phyloP scores from a whole-genome alignment of 2,329 filamentous ascomycete genomes.

The Aureobasidium sp. region DNA sequence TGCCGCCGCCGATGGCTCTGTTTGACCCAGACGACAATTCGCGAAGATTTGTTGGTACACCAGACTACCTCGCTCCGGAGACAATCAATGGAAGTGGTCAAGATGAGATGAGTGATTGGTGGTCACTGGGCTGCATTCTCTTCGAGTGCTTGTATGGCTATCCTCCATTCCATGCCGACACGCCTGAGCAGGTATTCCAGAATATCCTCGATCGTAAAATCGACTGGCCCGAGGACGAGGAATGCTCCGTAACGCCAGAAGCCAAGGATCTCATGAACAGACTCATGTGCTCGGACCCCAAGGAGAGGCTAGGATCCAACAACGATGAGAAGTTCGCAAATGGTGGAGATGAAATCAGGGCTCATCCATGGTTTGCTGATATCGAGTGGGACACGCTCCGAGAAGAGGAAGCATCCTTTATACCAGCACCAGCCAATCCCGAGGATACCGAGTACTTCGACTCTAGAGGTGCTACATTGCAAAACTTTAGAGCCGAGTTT shows the following conservation, averaged over 20 bases:
- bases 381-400: slow-evolving; percentile 84
- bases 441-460: slow-evolving; percentile 99
- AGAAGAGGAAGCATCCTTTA: slow-evolving; percentile 94
- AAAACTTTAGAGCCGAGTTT: slow-evolving; percentile 88
- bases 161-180: slow-evolving; percentile 84
- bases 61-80: slow-evolving; percentile 93
- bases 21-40: slow-evolving; percentile 94
- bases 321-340: slow-evolving; percentile 71
- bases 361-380: slow-evolving; percentile 79
- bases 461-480: slow-evolving; percentile 78
- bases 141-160: slow-evolving; percentile 94
- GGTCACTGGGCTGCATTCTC: slow-evolving; percentile 97
- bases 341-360: slow-evolving; percentile 86
- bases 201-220: slow-evolving; percentile 89
- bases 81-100: slow-evolving; percentile 93
- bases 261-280: slow-evolving; percentile 93
- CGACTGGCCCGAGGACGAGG: slow-evolving; percentile 80
- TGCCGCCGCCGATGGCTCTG: slow-evolving; percentile 82
- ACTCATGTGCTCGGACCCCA: slow-evolving; percentile 77
- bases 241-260: slow-evolving; percentile 67
- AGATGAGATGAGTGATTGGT: slow-evolving; percentile 99
- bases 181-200: slow-evolving; percentile 90
- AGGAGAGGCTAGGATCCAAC: slow-evolving; percentile 77
- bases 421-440: slow-evolving; percentile 84
- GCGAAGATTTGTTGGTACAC: slow-evolving; percentile 89